Base-by-base conservation (phyloP, 352 stramenopile genomes). In the Phytophthora palmivora region DNA sequence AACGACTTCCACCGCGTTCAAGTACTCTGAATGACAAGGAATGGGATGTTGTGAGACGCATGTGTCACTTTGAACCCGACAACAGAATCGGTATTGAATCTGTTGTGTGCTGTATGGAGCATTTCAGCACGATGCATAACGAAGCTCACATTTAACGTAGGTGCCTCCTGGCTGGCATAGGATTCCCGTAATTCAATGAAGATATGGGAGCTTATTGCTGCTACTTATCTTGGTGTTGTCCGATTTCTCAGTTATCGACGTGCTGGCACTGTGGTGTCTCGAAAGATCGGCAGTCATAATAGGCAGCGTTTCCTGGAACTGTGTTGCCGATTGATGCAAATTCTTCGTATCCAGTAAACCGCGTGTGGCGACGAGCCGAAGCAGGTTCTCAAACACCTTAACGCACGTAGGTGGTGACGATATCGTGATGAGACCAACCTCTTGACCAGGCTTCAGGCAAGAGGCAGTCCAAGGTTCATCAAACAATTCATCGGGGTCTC, bases 281-380 rank as follows among this genome's bases (percentile, higher is more conserved):
- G 45, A 38, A 1, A 66, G 21, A 37, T 64, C 48, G 3, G 62
- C 48, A 16, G 36, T 34, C 62, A 70, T 66, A 10, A 70, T 32
- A 19, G 62, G 62, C 11, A 67, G 49, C 2, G 56, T 67, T n/a
- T 53, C 37, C 39, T 67, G 63, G 38, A 67, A 63, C 14, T 71
- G 56, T 3, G 57, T 18, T 10, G 34, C 26, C 9, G 54, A 41
- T 46, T 49, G 54, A 19, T 51, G 46, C 18, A 70, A 56, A 19
- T 43, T 22, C 9, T 37, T 55, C 10, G 49, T 63, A 24, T 67
- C 50, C 8, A 72, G 42, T 15, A 63, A 41, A 8, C 75, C 79
- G 6, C 73, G 67, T 6, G 77, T 68, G 4, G 83, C 58, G 24
- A 88, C 79, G 19, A 90, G 67, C 7, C 70, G 76, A 26, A 90